A percentile compares a stretch with the other conserved stretches of the same genome.
These are phyloP conservation scores for Microdochium bolleyi DNA, from an alignment of 2,329 filamentous ascomycete species.

Conservation along the genomic window DNA sequence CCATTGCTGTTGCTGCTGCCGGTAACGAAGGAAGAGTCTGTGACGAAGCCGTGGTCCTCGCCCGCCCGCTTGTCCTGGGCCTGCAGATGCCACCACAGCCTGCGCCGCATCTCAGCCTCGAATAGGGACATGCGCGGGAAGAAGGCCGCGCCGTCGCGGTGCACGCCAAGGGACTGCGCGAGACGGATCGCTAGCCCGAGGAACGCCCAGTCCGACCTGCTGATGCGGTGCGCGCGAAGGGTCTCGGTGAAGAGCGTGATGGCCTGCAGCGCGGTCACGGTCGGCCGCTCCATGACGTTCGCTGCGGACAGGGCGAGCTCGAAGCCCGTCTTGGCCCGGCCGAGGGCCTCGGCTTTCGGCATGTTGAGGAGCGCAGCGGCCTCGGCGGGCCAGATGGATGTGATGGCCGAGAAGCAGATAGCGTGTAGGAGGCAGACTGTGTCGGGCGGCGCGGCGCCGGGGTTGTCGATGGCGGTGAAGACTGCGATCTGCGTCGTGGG, in stretches of 20 bases:
- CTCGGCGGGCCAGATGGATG: constrained; percentile 29
- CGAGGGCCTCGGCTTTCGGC: constrained; percentile 13
- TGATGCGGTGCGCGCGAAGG: constrained; percentile 2
- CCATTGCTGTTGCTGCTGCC: constrained; percentile 22
- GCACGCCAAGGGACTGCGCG: constrained; percentile 44
- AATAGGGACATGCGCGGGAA: constrained; percentile 31
- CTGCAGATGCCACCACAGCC: constrained; percentile 54
- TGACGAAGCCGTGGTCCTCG: constrained; percentile 42
- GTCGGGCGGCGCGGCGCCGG: constrained; percentile 14
- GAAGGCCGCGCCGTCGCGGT: constrained; percentile 48
- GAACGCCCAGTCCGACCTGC: not conserved
- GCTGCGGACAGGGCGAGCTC: constrained; percentile 29
- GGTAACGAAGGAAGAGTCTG: constrained; percentile 12
- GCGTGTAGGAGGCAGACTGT: constrained; percentile 30
- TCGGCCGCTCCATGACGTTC: constrained; percentile 31
- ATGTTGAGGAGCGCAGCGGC: constrained; percentile 17
- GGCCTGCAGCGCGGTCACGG: constrained; percentile 23
- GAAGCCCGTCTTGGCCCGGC: constrained; percentile 21
- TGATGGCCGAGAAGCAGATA: constrained; percentile 40
- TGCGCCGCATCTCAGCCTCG: constrained; percentile 55
- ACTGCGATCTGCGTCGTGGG: constrained; percentile 11
- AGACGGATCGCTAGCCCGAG: constrained; percentile 35
- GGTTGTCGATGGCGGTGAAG: constrained; percentile 22
- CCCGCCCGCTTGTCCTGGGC: constrained; percentile 52
- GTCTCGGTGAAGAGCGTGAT: constrained; percentile 28